A percentile compares a stretch with the other conserved stretches of the same genome.
Conservation (phyloP, 2,329 filamentous ascomycete species). For the Sordariomycetes sp. region DNA sequence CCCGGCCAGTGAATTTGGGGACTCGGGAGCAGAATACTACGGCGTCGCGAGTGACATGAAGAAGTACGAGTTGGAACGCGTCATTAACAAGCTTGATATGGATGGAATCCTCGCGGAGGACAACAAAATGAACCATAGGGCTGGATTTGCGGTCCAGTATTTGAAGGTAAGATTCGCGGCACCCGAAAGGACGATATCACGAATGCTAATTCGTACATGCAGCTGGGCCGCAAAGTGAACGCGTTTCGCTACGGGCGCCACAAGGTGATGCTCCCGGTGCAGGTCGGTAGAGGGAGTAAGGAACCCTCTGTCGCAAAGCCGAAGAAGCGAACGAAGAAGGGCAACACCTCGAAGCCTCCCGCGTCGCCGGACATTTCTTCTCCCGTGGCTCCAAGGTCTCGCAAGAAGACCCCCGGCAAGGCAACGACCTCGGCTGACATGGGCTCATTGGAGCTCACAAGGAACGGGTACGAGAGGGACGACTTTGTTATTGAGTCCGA, state of each 20-base stretch:
- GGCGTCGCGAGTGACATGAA: constrained; percentile 61
- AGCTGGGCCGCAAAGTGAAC: constrained; percentile 28
- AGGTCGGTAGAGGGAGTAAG: constrained; percentile 21
- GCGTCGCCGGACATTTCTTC: constrained; percentile 41
- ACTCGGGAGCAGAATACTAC: constrained; percentile 26
- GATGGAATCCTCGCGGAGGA: constrained; percentile 66
- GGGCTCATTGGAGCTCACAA: background rate
- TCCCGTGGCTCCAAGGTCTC: constrained; percentile 22
- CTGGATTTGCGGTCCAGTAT: constrained; percentile 66
- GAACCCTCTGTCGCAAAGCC: constrained; percentile 17
- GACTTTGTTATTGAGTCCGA: constrained; percentile 24
- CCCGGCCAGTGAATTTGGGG: background rate
- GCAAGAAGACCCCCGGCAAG: constrained; percentile 9
- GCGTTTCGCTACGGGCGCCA: constrained; percentile 32
- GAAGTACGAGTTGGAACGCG: constrained; percentile 66
- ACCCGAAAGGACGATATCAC: background rate
- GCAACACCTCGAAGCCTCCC: constrained; percentile 17
- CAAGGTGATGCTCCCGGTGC: constrained; percentile 33
- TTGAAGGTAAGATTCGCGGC: constrained; percentile 35
- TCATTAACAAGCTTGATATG: constrained; percentile 67
- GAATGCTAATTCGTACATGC: background rate
- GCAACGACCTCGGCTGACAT: background rate
- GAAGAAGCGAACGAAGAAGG: constrained; percentile 17
- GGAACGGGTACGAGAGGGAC: constrained; percentile 19
- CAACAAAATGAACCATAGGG: constrained; percentile 49